phyloP scores from a whole-genome alignment of 2,329 filamentous ascomycete species.

The Sarocladium kiliense region DNA sequence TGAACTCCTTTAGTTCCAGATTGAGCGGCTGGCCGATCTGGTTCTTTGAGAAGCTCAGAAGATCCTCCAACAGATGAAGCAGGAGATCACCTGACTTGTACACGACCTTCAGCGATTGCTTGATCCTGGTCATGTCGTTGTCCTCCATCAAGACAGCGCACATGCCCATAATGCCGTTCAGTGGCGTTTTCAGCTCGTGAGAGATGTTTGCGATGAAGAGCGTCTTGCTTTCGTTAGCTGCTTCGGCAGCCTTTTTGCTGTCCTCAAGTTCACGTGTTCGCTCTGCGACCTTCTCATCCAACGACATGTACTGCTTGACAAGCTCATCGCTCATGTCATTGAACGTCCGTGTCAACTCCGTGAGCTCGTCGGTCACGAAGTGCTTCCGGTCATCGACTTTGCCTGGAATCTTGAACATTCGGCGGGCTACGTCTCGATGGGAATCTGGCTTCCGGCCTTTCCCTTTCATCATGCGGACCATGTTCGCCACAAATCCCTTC shows the following conservation, averaged over 20 bases:
- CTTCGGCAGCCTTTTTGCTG: slow-evolving; percentile 86
- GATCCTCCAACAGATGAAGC: slow-evolving; percentile 79
- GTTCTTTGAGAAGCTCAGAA: slow-evolving; percentile 91
- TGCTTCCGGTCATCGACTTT: slow-evolving; percentile 75
- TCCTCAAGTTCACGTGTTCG: slow-evolving; percentile 80
- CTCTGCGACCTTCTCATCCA: slow-evolving; percentile 80
- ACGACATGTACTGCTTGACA: slow-evolving; percentile 74
- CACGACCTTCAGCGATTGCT: slow-evolving; percentile 78
- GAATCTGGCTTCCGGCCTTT: slow-evolving; percentile 17
- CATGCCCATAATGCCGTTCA: slow-evolving; percentile 95
- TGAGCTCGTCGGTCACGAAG: slow-evolving; percentile 75
- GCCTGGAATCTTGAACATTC: slow-evolving; percentile 75
- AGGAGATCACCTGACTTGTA: slow-evolving; percentile 72
- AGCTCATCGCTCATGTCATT: slow-evolving; percentile 94
- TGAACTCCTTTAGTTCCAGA: slow-evolving; percentile 81
- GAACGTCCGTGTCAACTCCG: slow-evolving; percentile 78
- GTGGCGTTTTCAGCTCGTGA: slow-evolving; percentile 81
- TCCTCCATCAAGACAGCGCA: slow-evolving; percentile 91
- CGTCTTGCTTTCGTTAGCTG: slow-evolving; percentile 96
- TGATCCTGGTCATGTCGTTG: slow-evolving; percentile 70
- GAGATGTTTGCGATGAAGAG: slow-evolving; percentile 95
- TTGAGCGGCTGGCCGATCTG: slow-evolving; percentile 81
- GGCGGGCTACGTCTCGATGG: slow-evolving; percentile 36
- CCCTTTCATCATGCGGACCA: slow-evolving; percentile 32
- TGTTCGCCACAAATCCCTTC: slow-evolving; percentile 32